Percentiles rank a stretch among this genome's conserved stretches.
Evolutionary conservation across 768 basidiomycete genomes (phyloP).

Genomic region (Tephrocybe rancida): DNA sequence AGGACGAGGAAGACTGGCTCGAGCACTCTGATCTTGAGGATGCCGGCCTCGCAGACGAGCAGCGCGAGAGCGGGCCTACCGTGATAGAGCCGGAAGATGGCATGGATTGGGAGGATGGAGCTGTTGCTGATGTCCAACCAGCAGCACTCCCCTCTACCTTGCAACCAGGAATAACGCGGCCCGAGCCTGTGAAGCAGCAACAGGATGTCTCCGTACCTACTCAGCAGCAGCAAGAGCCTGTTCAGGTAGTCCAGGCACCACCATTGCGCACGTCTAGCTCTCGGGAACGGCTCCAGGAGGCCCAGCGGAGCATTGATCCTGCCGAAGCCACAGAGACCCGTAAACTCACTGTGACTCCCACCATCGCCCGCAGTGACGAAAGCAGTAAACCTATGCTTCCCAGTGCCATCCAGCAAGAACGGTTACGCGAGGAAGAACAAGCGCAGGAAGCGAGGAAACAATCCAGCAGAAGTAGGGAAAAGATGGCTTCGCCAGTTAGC

Average conservation of each 20-base stretch:
- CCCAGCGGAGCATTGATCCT: conserved; percentile 54
- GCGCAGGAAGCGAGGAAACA: conserved; percentile 42
- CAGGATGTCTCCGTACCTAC: conserved; percentile 32
- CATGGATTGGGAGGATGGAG: conserved; percentile 85
- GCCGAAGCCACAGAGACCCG: conserved; percentile 72
- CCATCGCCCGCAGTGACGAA: conserved; percentile 64
- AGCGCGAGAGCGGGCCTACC: conserved; percentile 30
- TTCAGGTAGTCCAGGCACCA: conserved; percentile 22
- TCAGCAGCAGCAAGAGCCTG: conserved; percentile 33
- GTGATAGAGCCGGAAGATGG: conserved; percentile 78
- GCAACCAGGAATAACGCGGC: conserved; percentile 33
- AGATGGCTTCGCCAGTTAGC: conserved; percentile 48
- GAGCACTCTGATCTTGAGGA: conserved; percentile 75
- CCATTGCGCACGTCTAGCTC: conserved; percentile 45
- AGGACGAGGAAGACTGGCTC: conserved; percentile 44
- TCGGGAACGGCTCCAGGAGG: conserved; percentile 45
- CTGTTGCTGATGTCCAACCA: conserved; percentile 34
- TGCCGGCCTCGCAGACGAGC: conserved; percentile 59
- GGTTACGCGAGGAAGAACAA: conserved; percentile 46
- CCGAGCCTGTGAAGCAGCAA: conserved; percentile 32
- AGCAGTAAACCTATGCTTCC: conserved; percentile 39
- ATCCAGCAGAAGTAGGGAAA: conserved; percentile 49
- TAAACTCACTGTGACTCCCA: conserved; percentile 78
- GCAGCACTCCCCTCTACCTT: conserved; percentile 34
- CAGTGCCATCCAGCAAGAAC: conserved; percentile 35